Evolutionary conservation across 257 asterid species (phyloP).

Genomic region (Ballota nigra): DNA sequence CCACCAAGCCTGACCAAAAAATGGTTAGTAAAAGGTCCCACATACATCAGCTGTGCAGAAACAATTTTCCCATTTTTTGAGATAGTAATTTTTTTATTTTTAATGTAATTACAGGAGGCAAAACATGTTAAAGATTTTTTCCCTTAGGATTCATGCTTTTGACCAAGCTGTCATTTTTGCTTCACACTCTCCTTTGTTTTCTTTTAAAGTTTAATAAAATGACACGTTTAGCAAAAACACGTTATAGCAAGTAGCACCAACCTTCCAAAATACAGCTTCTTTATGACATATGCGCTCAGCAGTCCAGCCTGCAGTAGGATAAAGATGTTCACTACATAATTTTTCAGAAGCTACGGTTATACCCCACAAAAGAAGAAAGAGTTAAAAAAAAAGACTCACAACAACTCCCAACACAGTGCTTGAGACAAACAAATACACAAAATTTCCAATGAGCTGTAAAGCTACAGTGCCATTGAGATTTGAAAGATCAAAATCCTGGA

Average conservation of each 20-base stretch:
- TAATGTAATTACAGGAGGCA: background rate
- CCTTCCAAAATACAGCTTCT: conserved; percentile 70
- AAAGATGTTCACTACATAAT: conserved; percentile 17
- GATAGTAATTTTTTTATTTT: background rate
- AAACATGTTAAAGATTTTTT: background rate
- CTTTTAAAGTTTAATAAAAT: too few species aligned
- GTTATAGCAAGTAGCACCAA: conserved; percentile 14
- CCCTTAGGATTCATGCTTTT: too few species aligned
- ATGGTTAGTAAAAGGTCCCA: background rate
- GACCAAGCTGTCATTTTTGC: too few species aligned
- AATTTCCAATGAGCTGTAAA: conserved; percentile 48
- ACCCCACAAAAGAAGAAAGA: background rate
- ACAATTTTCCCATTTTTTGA: background rate
- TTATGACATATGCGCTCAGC: conserved; percentile 60
- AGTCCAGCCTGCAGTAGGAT: conserved; percentile 49
- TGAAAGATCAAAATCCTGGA: conserved; percentile 60
- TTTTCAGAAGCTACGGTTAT: background rate
- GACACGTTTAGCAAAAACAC: background rate
- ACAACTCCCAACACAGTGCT: conserved; percentile 54
- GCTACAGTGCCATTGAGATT: conserved; percentile 33
- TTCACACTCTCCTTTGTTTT: too few species aligned
- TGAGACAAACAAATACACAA: conserved; percentile 43
- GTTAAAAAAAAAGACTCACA: conserved; percentile 36
- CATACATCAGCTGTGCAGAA: background rate
- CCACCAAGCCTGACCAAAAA: background rate